A percentile compares a stretch with the other conserved stretches of the same genome.
Evolutionary conservation across 169 alveolate species (phyloP).

Genomic region (Plasmodium cynomolgi): DNA sequence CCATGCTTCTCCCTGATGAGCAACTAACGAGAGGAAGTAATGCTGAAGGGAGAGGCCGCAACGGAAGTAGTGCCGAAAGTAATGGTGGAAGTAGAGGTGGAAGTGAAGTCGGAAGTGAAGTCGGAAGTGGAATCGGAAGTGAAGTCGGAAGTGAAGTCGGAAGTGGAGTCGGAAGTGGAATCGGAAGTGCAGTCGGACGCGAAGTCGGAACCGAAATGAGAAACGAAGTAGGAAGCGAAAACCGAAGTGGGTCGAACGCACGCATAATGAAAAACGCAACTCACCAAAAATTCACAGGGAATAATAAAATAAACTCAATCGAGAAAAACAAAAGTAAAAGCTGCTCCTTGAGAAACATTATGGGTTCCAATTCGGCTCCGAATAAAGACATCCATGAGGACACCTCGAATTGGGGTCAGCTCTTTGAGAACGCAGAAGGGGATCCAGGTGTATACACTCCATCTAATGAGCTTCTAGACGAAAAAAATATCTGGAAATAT

Average conservation of each 20-base stretch:
- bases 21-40: background rate
- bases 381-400: background rate
- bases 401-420: constrained; percentile 1
- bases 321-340: constrained; percentile 14
- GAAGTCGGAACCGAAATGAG: background rate
- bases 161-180: background rate
- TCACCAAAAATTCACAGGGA: background rate
- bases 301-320: background rate
- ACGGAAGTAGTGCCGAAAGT: background rate
- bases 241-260: background rate
- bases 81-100: background rate
- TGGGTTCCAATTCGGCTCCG: background rate
- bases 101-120: background rate
- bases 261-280: background rate
- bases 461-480: background rate
- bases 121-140: background rate
- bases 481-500: background rate
- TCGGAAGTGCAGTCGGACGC: background rate
- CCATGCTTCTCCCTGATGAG: background rate
- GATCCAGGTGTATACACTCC: background rate
- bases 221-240: background rate
- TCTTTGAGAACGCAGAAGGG: background rate
- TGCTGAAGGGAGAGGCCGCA: background rate
- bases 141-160: background rate
- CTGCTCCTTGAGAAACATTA: constrained; percentile 15